Evolutionary conservation across 2,329 filamentous ascomycete genomes (phyloP).

Genomic region (Delphinella strobiligena): DNA sequence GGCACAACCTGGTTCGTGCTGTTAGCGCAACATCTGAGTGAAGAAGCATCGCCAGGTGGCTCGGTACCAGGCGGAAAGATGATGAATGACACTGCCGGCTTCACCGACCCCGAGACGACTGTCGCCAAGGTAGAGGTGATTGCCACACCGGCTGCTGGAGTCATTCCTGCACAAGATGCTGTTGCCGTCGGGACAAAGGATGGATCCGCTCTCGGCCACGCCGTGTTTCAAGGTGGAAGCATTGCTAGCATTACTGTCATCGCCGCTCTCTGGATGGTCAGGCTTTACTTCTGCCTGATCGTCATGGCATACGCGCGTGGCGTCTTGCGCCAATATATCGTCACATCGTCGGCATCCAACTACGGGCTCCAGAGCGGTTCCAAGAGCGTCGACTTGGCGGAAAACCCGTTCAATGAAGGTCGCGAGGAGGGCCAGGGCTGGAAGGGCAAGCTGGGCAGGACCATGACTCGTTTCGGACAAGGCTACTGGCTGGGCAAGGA

Average conservation of each 20-base stretch:
- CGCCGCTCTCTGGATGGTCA: slow-evolving; percentile 57
- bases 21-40: slow-evolving; percentile 45
- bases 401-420: slow-evolving; percentile 58
- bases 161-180: slow-evolving; percentile 39
- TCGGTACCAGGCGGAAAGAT: slow-evolving; percentile 36
- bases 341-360: slow-evolving; percentile 21
- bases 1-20: slow-evolving; percentile 76
- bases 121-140: slow-evolving; percentile 45
- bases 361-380: slow-evolving; percentile 27
- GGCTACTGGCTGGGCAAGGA: slow-evolving; percentile 69
- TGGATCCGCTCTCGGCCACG: slow-evolving; percentile 42
- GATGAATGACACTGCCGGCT: slow-evolving; percentile 52
- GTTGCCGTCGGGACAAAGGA: slow-evolving; percentile 32
- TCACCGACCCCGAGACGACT: slow-evolving; percentile 49
- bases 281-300: slow-evolving; percentile 73
- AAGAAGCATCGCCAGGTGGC: slow-evolving; percentile 16
- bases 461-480: slow-evolving; percentile 62
- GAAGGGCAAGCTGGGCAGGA: slow-evolving; percentile 64
- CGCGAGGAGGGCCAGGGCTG: slow-evolving; percentile 68
- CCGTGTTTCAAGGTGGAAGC: slow-evolving; percentile 53
- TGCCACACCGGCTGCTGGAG: slow-evolving; percentile 33
- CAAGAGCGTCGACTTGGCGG: slow-evolving; percentile 36
- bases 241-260: slow-evolving; percentile 71
- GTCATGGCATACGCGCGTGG: slow-evolving; percentile 73
- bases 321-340: slow-evolving; percentile 58